A percentile compares a stretch with the other conserved stretches of the same genome.
These are phyloP conservation scores for Amylocarpus encephaloides DNA, from an alignment of 2,329 filamentous ascomycete genomes.

Conservation along the genomic window DNA sequence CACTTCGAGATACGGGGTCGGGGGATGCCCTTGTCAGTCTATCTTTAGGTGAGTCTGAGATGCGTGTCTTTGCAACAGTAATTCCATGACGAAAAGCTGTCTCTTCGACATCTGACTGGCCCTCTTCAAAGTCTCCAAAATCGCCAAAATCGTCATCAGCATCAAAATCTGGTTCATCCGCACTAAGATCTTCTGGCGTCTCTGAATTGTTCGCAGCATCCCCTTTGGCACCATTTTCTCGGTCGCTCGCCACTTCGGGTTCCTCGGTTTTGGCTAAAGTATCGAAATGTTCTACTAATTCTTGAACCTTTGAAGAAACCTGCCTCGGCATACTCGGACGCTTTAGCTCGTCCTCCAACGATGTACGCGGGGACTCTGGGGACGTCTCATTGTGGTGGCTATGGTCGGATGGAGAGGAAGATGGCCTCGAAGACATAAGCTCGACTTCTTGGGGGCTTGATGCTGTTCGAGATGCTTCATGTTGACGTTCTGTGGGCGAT, in stretches of 20 bases:
- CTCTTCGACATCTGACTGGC: conserved; percentile 19
- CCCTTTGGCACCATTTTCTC: neutral
- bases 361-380: conserved; percentile 29
- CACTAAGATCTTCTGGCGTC: neutral
- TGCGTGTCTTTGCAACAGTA: neutral
- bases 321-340: conserved; percentile 13
- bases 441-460: conserved; percentile 9
- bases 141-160: conserved; percentile 25
- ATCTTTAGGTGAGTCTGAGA: neutral
- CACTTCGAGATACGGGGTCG: neutral
- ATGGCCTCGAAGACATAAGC: conserved; percentile 21
- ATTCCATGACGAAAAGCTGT: neutral
- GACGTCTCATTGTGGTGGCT: conserved; percentile 25
- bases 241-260: neutral
- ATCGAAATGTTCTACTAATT: conserved; percentile 27
- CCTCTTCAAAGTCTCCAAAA: conserved; percentile 35
- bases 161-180: neutral
- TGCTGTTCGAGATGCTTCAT: neutral
- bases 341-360: conserved; percentile 29
- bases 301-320: conserved; percentile 24
- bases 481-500: neutral
- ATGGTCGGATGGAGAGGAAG: conserved; percentile 27
- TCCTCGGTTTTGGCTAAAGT: conserved; percentile 17
- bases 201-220: neutral
- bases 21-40: neutral